phyloP scores from a whole-genome alignment of 345 rosid species.

The Crucihimalaya himalaica region DNA sequence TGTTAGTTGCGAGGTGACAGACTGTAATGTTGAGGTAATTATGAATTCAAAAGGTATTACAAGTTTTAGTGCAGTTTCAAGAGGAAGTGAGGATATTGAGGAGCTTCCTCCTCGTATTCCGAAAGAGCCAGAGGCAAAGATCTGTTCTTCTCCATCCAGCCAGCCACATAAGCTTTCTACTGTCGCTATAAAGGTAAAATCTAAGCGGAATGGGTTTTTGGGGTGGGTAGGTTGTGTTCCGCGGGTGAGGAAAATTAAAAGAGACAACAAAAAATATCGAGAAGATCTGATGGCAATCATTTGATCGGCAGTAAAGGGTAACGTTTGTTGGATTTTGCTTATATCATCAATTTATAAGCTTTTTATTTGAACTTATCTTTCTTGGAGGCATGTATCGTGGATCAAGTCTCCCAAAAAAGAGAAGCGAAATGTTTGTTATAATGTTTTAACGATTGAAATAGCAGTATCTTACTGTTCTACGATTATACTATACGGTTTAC shows the following conservation, averaged over 20 bases:
- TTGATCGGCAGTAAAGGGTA: background rate
- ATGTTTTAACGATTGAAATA: no score
- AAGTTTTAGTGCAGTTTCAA: background rate
- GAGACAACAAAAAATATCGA: background rate
- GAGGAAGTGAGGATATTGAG: background rate
- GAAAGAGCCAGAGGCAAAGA: background rate
- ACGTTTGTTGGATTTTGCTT: background rate
- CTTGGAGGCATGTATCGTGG: background rate
- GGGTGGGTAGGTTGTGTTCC: background rate
- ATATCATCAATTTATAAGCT: background rate
- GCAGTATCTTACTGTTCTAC: no score
- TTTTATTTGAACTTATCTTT: background rate
- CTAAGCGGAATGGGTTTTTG: background rate
- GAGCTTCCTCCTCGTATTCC: background rate
- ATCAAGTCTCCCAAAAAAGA: no score
- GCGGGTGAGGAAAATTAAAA: background rate
- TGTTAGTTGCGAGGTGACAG: background rate
- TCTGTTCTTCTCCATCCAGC: background rate
- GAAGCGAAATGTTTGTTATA: no score
- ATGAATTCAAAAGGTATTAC: background rate
- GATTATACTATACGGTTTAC: no score
- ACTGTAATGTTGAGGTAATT: conserved; percentile 15
- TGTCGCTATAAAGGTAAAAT: background rate
- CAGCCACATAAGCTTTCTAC: background rate
- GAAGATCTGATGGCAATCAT: background rate